These are phyloP conservation scores for Clarkia xantiana DNA, from an alignment of 345 rosid genomes.

Conservation along the genomic window DNA sequence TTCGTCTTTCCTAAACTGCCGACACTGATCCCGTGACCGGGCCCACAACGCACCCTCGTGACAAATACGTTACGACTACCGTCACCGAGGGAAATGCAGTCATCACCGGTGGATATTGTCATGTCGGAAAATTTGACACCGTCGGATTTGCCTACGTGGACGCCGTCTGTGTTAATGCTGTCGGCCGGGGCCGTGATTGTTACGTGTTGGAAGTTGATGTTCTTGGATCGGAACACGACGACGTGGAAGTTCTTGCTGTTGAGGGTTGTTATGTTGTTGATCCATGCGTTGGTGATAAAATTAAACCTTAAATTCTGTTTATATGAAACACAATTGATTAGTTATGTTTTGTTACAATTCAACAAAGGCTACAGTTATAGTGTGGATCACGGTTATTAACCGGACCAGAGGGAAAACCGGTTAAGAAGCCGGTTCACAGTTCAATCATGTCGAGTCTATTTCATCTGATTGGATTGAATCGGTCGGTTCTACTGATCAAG, in stretches of 20 bases:
- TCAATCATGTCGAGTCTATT: too few relatives aligned
- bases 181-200: conserved; percentile 6
- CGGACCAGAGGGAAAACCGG: too few relatives aligned
- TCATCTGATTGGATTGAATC: too few relatives aligned
- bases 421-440: too few relatives aligned
- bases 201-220: conserved; percentile 7
- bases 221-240: conserved; percentile 11
- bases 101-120: conserved; percentile 12
- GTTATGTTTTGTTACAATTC: not conserved
- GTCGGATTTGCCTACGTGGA: conserved; percentile 13
- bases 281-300: conserved; percentile 4
- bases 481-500: too few relatives aligned
- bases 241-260: conserved; percentile 16
- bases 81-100: conserved; percentile 17
- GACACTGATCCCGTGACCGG: conserved; percentile 13
- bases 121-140: conserved; percentile 5
- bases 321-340: not conserved
- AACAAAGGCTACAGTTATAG: too few relatives aligned
- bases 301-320: conserved; percentile 11
- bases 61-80: conserved; percentile 5
- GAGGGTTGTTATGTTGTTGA: conserved; percentile 7
- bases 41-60: conserved; percentile 7
- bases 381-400: too few relatives aligned
- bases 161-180: conserved; percentile 16
- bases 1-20: conserved; percentile 11